Percentiles rank a stretch among this genome's conserved stretches.
These are phyloP conservation scores for Tripterygium wilfordii DNA, from an alignment of 177 flowering plant species.

Conservation along the genomic window DNA sequence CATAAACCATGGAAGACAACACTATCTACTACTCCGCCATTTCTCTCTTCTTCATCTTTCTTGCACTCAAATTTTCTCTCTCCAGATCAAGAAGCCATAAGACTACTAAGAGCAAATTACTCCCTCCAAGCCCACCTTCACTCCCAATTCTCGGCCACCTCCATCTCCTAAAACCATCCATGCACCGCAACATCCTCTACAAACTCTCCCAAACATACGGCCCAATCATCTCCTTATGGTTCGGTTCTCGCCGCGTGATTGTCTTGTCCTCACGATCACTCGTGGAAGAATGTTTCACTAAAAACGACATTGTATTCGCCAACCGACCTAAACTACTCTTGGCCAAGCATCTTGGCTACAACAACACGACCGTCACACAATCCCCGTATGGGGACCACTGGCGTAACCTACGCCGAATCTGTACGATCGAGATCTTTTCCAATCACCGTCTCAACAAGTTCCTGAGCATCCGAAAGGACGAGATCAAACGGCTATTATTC, in stretches of 20 bases:
- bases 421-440: slow-evolving; percentile 10
- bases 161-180: slow-evolving; percentile 4
- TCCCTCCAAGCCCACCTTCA: slow-evolving; percentile 10
- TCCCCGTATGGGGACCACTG: slow-evolving; percentile 8
- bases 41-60: too few relatives aligned
- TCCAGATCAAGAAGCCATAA: too few relatives aligned
- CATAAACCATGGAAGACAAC: too few relatives aligned
- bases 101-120: too few relatives aligned
- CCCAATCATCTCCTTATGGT: slow-evolving; percentile 7
- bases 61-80: too few relatives aligned
- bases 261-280: slow-evolving; percentile 7
- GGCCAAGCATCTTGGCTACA: neutral
- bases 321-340: slow-evolving; percentile 4
- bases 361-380: slow-evolving; percentile 1
- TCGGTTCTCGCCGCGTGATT: slow-evolving; percentile 1
- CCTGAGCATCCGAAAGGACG: slow-evolving; percentile 5
- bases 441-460: slow-evolving; percentile 4
- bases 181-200: slow-evolving; percentile 6
- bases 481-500: neutral
- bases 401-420: slow-evolving; percentile 10
- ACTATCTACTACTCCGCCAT: too few relatives aligned
- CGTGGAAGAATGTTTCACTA: slow-evolving; percentile 9
- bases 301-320: slow-evolving; percentile 13
- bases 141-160: slow-evolving; percentile 12
- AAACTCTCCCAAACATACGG: slow-evolving; percentile 2